These are phyloP conservation scores for Lupinus albus DNA, from an alignment of 306 rosid species.

Conservation along the genomic window DNA sequence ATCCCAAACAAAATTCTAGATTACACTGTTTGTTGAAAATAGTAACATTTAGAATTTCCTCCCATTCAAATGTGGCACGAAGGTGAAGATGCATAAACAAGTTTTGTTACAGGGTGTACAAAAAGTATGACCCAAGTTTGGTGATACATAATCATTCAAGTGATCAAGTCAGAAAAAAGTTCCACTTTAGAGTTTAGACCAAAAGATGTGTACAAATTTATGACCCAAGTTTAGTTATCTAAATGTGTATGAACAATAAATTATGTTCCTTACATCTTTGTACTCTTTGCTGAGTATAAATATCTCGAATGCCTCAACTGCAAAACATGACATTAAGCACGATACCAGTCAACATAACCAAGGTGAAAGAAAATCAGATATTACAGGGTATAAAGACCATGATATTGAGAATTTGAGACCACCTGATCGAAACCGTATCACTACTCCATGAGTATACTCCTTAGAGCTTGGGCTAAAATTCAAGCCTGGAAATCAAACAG, in stretches of 20 bases:
- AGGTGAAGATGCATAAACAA: no score
- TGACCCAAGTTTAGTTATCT: slow-evolving; percentile 13
- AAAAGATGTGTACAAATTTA: slow-evolving; percentile 30
- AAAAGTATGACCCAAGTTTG: no score
- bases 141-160: background rate
- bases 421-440: slow-evolving; percentile 85
- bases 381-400: slow-evolving; percentile 1
- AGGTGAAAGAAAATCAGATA: slow-evolving; percentile 38
- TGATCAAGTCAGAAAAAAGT: background rate
- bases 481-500: slow-evolving; percentile 57
- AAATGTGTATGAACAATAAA: slow-evolving; percentile 18
- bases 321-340: slow-evolving; percentile 48
- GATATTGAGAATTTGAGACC: slow-evolving; percentile 39
- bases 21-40: slow-evolving; percentile 21
- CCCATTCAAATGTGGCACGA: slow-evolving; percentile 13
- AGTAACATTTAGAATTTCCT: slow-evolving; percentile 5
- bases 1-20: slow-evolving; percentile 18
- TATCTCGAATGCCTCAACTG: slow-evolving; percentile 75
- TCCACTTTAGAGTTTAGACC: slow-evolving; percentile 33
- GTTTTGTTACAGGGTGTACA: no score
- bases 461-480: slow-evolving; percentile 64
- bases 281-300: slow-evolving; percentile 72
- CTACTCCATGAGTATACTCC: slow-evolving; percentile 74
- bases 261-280: slow-evolving; percentile 67
- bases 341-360: slow-evolving; percentile 42